Conservation (phyloP, 805 yeast genomes). For the Candida manassasensis region DNA sequence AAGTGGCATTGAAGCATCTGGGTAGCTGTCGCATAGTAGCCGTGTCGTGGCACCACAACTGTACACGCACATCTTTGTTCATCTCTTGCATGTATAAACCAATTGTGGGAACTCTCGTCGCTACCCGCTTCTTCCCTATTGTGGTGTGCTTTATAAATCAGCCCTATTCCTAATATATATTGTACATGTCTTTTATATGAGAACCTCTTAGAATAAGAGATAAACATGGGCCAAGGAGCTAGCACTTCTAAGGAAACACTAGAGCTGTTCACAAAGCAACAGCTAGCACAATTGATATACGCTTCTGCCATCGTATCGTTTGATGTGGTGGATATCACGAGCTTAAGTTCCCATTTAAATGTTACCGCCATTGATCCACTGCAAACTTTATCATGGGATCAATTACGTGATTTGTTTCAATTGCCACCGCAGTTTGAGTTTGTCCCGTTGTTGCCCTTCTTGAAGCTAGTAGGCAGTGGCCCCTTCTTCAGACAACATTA, state of each 20-base stretch:
- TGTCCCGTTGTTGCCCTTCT: slow-evolving; percentile 17
- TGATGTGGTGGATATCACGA: slow-evolving; percentile 18
- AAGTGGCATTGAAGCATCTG: too few relatives aligned
- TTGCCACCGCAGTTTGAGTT: slow-evolving; percentile 10
- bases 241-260: slow-evolving; percentile 8
- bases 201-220: too few relatives aligned
- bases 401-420: slow-evolving; percentile 20
- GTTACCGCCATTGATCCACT: slow-evolving; percentile 13
- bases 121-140: too few relatives aligned
- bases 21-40: too few relatives aligned
- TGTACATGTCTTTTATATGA: too few relatives aligned
- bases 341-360: slow-evolving; percentile 10
- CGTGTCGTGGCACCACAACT: too few relatives aligned
- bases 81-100: too few relatives aligned
- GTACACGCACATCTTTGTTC: too few relatives aligned
- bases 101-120: too few relatives aligned
- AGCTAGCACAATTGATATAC: slow-evolving; percentile 18
- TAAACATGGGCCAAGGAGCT: slow-evolving; percentile 19
- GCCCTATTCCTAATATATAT: too few relatives aligned
- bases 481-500: slow-evolving; percentile 42
- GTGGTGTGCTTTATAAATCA: too few relatives aligned
- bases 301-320: slow-evolving; percentile 13
- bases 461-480: slow-evolving; percentile 42
- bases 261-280: slow-evolving; percentile 16
- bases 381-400: slow-evolving; percentile 13